A percentile compares a stretch with the other conserved stretches of the same genome.
These are phyloP conservation scores for Daldinia eschscholtzii DNA, from an alignment of 2,329 filamentous ascomycete genomes.

Conservation along the genomic window DNA sequence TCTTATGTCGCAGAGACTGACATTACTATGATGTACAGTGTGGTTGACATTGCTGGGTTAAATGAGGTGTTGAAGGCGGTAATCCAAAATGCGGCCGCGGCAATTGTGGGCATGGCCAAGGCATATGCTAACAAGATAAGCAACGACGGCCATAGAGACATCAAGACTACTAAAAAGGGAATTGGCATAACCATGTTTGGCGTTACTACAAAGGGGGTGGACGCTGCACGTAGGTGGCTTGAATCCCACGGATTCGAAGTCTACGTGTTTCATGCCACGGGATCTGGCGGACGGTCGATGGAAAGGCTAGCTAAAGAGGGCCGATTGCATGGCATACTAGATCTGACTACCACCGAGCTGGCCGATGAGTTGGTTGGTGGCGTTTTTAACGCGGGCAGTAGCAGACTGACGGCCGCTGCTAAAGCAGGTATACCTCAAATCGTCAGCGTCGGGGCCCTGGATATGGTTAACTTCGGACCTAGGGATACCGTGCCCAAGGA, in stretches of 20 bases:
- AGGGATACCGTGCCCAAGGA: constrained; percentile 59
- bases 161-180: constrained; percentile 56
- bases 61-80: constrained; percentile 71
- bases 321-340: constrained; percentile 73
- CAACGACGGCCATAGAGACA: constrained; percentile 9
- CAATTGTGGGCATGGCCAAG: constrained; percentile 69
- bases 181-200: constrained; percentile 81
- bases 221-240: constrained; percentile 65
- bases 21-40: constrained; percentile 77
- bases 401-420: constrained; percentile 69
- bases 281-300: constrained; percentile 76
- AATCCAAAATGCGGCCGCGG: constrained; percentile 72
- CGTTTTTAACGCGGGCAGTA: constrained; percentile 69
- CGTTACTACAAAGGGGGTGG: constrained; percentile 76
- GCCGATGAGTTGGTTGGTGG: constrained; percentile 74
- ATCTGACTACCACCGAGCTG: constrained; percentile 79
- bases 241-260: constrained; percentile 64
- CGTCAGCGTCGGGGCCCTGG: constrained; percentile 65
- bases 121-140: constrained; percentile 54
- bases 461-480: constrained; percentile 58
- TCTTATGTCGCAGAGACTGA: constrained; percentile 76
- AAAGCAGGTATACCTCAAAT: constrained; percentile 67
- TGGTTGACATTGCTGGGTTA: constrained; percentile 76
- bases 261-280: constrained; percentile 78
- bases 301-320: constrained; percentile 71